Conservation (phyloP, 305 asterid species). For the Fraxinus ornus region DNA sequence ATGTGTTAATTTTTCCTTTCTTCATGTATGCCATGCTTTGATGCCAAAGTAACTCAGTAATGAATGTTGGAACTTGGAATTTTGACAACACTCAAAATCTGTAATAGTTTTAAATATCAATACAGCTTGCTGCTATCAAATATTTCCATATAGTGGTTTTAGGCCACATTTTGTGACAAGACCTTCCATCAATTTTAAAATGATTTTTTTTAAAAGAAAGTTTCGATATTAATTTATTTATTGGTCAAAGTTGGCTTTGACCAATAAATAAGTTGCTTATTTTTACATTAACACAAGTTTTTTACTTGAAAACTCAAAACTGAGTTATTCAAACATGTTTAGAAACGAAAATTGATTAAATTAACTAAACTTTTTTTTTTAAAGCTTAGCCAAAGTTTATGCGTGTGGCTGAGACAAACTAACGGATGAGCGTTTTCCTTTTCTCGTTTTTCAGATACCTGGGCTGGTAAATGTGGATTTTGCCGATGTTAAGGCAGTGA, state of each 20-base stretch:
- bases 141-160: not conserved
- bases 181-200: not conserved
- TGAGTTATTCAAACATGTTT: not conserved
- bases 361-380: not conserved
- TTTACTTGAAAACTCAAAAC: not conserved
- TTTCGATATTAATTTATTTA: not conserved
- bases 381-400: not conserved
- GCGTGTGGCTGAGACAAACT: not conserved
- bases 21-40: not conserved
- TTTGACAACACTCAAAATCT: not conserved
- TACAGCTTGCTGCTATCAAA: not conserved
- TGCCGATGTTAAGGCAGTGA: conserved; percentile 95
- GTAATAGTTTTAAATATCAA: not conserved
- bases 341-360: not conserved
- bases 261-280: not conserved
- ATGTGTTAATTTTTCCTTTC: not conserved
- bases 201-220: not conserved
- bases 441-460: conserved; percentile 63
- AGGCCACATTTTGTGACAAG: not conserved
- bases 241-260: not conserved
- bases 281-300: not conserved
- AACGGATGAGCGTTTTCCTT: not conserved
- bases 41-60: not conserved
- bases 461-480: conserved; percentile 97
- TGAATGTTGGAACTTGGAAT: not conserved